Conservation (phyloP, 1,284 basidiomycete genomes). For the Coniferiporia sulphurascens region DNA sequence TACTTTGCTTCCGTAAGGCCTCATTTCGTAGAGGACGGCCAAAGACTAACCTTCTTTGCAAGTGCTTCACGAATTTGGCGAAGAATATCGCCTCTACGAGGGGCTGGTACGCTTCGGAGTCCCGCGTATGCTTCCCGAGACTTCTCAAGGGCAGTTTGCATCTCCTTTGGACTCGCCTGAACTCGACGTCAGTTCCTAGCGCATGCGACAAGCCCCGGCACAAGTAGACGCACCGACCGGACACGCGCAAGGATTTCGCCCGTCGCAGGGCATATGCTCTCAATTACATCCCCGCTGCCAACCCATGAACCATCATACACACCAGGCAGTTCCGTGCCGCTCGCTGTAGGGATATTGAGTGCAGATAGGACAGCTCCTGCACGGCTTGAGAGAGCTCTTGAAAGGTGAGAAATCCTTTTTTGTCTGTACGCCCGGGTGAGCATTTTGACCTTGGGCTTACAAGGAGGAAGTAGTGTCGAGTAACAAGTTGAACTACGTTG, state of each 20-base stretch:
- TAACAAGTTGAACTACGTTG: too few relatives aligned
- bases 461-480: too few relatives aligned
- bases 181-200: background rate
- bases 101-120: constrained; percentile 80
- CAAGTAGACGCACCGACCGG: constrained; percentile 44
- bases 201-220: too few relatives aligned
- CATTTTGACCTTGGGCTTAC: too few relatives aligned
- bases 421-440: too few relatives aligned
- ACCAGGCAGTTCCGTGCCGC: constrained; percentile 48
- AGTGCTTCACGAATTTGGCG: constrained; percentile 84
- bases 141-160: constrained; percentile 56
- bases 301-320: constrained; percentile 77
- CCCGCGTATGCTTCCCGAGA: constrained; percentile 65
- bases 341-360: constrained; percentile 51
- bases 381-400: constrained; percentile 47
- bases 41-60: constrained; percentile 62
- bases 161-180: constrained; percentile 64
- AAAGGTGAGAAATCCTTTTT: too few relatives aligned
- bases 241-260: constrained; percentile 71
- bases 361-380: constrained; percentile 60
- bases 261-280: constrained; percentile 71
- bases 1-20: constrained; percentile 28
- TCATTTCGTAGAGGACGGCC: background rate
- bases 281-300: constrained; percentile 66
- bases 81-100: constrained; percentile 82